These are phyloP conservation scores for Metschnikowia kofuensis DNA, from an alignment of 805 yeast species.

Conservation along the genomic window DNA sequence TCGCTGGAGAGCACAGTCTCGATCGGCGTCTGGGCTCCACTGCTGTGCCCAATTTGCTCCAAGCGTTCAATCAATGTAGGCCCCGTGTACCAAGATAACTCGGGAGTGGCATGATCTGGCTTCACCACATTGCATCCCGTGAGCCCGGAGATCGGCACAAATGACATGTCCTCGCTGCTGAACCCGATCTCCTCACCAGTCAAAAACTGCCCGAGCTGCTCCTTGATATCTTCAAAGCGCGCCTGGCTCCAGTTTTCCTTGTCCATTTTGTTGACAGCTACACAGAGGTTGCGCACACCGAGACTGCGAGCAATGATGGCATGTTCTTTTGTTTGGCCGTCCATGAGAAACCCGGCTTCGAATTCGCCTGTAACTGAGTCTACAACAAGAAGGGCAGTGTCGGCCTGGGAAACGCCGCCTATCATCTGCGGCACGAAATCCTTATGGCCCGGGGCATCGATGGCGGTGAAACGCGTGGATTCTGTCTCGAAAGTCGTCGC, in stretches of 20 bases:
- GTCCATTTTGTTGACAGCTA: conserved; percentile 73
- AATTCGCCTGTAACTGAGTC: conserved; percentile 66
- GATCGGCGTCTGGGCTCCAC: neutral
- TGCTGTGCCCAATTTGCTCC: conserved; percentile 25
- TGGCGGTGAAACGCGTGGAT: conserved; percentile 56
- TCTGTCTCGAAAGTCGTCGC: conserved; percentile 63
- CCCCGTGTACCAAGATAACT: conserved; percentile 47
- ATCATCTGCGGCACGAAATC: conserved; percentile 87
- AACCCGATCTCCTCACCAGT: conserved; percentile 51
- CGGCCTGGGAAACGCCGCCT: conserved; percentile 79
- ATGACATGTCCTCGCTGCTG: conserved; percentile 37
- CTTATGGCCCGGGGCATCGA: conserved; percentile 83
- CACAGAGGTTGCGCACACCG: conserved; percentile 59
- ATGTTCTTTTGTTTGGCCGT: conserved; percentile 81
- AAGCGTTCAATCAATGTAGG: conserved; percentile 42
- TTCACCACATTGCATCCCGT: conserved; percentile 66
- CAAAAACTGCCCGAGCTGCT: conserved; percentile 50
- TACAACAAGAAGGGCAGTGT: conserved; percentile 67
- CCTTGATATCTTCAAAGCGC: conserved; percentile 50
- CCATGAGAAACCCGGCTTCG: conserved; percentile 62
- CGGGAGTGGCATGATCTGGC: conserved; percentile 25
- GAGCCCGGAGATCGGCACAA: conserved; percentile 69
- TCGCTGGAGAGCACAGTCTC: conserved; percentile 23
- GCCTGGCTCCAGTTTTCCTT: conserved; percentile 53
- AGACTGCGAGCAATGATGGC: conserved; percentile 63